These are phyloP conservation scores for Polytolypa hystricis DNA, from an alignment of 2,329 filamentous ascomycete species.

Conservation along the genomic window DNA sequence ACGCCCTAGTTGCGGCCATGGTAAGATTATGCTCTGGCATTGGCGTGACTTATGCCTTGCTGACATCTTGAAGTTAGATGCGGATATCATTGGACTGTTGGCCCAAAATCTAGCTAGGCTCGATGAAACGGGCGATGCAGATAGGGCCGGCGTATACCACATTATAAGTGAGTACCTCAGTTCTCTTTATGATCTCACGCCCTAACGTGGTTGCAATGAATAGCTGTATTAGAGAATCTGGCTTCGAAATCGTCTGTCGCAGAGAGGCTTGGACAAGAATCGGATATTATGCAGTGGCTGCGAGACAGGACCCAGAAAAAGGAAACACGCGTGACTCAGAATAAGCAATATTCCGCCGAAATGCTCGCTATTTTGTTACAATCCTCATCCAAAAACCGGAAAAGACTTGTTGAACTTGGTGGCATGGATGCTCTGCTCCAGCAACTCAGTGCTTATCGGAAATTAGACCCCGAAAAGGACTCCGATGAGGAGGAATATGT, in stretches of 20 bases:
- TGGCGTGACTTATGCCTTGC: neutral
- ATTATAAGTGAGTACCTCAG: constrained; percentile 54
- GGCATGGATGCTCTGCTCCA: constrained; percentile 72
- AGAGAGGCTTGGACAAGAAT: constrained; percentile 60
- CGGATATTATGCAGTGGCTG: constrained; percentile 63
- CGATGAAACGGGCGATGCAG: constrained; percentile 60
- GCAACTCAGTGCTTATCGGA: constrained; percentile 72
- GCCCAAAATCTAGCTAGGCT: constrained; percentile 58
- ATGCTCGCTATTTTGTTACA: constrained; percentile 82
- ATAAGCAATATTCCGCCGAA: constrained; percentile 91
- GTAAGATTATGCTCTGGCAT: constrained; percentile 18
- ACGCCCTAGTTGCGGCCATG: constrained; percentile 55
- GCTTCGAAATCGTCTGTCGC: constrained; percentile 59
- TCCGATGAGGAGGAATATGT: constrained; percentile 89
- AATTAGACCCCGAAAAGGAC: constrained; percentile 72
- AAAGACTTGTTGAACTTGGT: constrained; percentile 52
- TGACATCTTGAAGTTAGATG: constrained; percentile 25
- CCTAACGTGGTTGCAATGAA: constrained; percentile 11
- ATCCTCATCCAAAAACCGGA: constrained; percentile 55
- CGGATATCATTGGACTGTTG: constrained; percentile 32
- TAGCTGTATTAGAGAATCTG: constrained; percentile 69
- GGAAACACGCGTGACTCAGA: constrained; percentile 65
- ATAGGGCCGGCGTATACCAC: constrained; percentile 79
- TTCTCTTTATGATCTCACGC: constrained; percentile 1
- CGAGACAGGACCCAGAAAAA: constrained; percentile 58